Evolutionary conservation across 2,329 filamentous ascomycete species (phyloP), one percentile per base, ranked within the genome.

Genomic region (Hypoxylon sp.): DNA sequence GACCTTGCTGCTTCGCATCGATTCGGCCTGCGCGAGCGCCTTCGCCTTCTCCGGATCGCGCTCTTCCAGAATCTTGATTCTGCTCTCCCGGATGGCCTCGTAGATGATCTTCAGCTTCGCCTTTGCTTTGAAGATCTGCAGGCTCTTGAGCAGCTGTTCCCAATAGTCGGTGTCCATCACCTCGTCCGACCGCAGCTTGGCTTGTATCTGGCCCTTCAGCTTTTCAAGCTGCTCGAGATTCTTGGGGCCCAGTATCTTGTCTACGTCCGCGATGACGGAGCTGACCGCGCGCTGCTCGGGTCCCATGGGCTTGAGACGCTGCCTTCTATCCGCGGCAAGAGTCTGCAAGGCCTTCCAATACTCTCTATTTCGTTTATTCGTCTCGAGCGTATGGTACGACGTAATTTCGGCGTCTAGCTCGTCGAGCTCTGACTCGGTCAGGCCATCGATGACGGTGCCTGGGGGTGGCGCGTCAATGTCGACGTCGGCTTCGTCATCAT

Each of bases 101-200:
- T 88, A 93, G 13, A 97, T 87, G 60, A 85, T 88, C 65, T 87
- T 87, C 49, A 99, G 77, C 73, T 89, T 92, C 2, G 92, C 92
- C 73, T 91, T 92, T 27, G 95, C 92, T 77, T 98, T 98, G 87
- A 91, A 97, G 1, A 97, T 87, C 5, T 90, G 81, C 62, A 99
- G 79, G 71, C 88, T 96, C 65, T 88, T 88, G 60, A 99, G 80
- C 13, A 99, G 81, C 72, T 97, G 91, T 72, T 96, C 92, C 95
- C 95, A 99, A 74, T 98, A 99, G 75, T 99, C 95, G 2, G 90
- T 92, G 74, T 99, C 95, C 65, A 99, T 94, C 33, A 91, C 88
- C 70, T 97, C 93, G 71, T 97, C 88, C 6, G 92, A 96, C 48
- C 88, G 83, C 43, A 99, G 79, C 78, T 99, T 99, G 13, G 82